A percentile compares a stretch with the other conserved stretches of the same genome.
phyloP scores from a whole-genome alignment of 2,329 filamentous ascomycete species.

The Cladophialophora exuberans region DNA sequence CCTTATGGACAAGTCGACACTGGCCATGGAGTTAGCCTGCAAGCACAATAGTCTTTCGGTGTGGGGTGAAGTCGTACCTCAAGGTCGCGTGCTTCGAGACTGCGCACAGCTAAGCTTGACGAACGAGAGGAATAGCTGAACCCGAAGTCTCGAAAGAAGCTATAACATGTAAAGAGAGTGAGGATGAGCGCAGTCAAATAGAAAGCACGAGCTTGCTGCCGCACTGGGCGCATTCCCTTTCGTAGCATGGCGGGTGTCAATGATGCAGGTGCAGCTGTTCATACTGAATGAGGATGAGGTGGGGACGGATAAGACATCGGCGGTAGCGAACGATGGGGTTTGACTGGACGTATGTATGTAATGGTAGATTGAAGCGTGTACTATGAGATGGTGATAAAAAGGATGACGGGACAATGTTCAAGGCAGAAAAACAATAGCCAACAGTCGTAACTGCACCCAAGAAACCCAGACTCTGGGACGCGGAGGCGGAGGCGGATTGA shows the following conservation, averaged over 20 bases:
- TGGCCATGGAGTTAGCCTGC: slow-evolving; percentile 40
- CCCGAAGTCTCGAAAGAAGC: slow-evolving; percentile 18
- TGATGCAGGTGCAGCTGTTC: too few relatives aligned
- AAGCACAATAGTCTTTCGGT: background rate
- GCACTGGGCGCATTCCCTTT: slow-evolving; percentile 11
- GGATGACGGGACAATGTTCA: background rate
- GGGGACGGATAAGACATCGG: background rate
- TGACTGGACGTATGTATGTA: background rate
- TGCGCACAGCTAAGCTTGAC: slow-evolving; percentile 17
- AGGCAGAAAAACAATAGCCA: background rate
- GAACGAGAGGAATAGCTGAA: background rate
- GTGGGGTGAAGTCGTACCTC: slow-evolving; percentile 21
- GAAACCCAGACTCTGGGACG: background rate
- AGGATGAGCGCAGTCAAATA: slow-evolving; percentile 28
- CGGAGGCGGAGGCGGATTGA: too few relatives aligned
- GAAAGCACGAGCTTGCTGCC: slow-evolving; percentile 27
- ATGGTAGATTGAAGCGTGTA: background rate
- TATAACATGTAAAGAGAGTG: slow-evolving; percentile 28
- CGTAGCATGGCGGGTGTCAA: slow-evolving; percentile 20
- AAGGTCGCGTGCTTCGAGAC: slow-evolving; percentile 25
- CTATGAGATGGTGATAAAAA: background rate
- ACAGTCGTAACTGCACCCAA: too few relatives aligned
- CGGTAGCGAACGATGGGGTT: too few relatives aligned
- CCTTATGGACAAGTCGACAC: slow-evolving; percentile 79
- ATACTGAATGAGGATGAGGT: slow-evolving; percentile 8